Conservation (phyloP, 192 early-diverging fungal genomes). For the Rhizophlyctis rosea region DNA sequence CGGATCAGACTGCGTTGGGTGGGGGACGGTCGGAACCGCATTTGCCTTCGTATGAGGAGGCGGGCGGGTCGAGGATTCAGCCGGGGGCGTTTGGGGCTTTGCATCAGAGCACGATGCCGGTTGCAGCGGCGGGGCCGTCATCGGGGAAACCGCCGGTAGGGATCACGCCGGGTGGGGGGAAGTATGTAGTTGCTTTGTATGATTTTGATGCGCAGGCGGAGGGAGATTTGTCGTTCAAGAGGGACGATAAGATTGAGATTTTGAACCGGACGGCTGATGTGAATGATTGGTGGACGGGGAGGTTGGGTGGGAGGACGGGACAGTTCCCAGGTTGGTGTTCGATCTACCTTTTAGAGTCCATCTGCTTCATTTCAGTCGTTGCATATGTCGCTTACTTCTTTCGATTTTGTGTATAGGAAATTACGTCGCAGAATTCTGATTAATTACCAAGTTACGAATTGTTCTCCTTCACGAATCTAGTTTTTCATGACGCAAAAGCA, state of each 20-base stretch:
- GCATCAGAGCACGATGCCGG: slow-evolving; percentile 1
- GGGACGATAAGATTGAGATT: slow-evolving; percentile 83
- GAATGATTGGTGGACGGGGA: slow-evolving; percentile 77
- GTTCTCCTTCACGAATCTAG: too few relatives aligned
- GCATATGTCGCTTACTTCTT: too few relatives aligned
- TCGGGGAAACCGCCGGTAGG: slow-evolving; percentile 12
- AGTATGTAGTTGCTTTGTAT: slow-evolving; percentile 71
- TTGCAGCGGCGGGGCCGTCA: slow-evolving; percentile 1
- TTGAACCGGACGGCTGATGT: slow-evolving; percentile 61
- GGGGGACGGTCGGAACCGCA: not conserved
- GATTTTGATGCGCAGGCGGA: slow-evolving; percentile 78
- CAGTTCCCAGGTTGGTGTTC: slow-evolving; percentile 74
- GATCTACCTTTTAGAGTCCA: too few relatives aligned
- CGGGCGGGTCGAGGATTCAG: not conserved
- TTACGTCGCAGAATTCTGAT: too few relatives aligned
- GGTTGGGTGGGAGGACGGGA: slow-evolving; percentile 59
- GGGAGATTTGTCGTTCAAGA: slow-evolving; percentile 81
- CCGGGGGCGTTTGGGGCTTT: slow-evolving; percentile 5
- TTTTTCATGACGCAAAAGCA: too few relatives aligned
- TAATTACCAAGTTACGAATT: too few relatives aligned
- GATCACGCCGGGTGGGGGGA: not conserved
- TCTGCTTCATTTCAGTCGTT: too few relatives aligned
- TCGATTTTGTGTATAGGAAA: too few relatives aligned
- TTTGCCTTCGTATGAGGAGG: not conserved
- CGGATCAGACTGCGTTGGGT: not conserved